Percentiles rank a stretch among this genome's conserved stretches.
Evolutionary conservation across 176 grass and related monocot genomes (phyloP).

Genomic region (Ampelocalamus luodianensis): DNA sequence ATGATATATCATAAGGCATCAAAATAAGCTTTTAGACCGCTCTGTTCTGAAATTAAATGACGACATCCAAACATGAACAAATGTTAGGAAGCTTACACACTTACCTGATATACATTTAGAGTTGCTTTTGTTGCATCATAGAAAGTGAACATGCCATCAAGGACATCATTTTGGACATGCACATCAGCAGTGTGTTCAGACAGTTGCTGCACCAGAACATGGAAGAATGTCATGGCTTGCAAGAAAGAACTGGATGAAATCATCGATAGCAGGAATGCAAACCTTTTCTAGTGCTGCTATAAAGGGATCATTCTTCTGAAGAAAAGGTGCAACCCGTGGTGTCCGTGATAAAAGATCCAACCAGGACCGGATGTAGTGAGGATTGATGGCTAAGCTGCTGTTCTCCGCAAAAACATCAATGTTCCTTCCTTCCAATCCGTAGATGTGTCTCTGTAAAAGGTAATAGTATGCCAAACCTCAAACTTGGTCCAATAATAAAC

Average conservation of each 20-base stretch:
- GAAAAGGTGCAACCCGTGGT: constrained; percentile 92
- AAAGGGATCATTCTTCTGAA: constrained; percentile 86
- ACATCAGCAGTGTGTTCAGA: constrained; percentile 84
- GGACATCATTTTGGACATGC: constrained; percentile 76
- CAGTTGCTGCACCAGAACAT: constrained; percentile 66
- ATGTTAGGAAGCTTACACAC: constrained; percentile 25
- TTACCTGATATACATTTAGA: constrained; percentile 91
- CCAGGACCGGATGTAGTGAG: constrained; percentile 76
- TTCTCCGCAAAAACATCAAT: constrained; percentile 84
- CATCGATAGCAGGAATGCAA: neutral
- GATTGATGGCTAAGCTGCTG: constrained; percentile 86
- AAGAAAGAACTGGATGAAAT: constrained; percentile 29
- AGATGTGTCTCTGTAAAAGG: constrained; percentile 87
- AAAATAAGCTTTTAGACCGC: neutral
- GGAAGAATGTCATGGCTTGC: constrained; percentile 32
- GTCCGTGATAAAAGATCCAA: constrained; percentile 88
- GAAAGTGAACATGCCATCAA: constrained; percentile 94
- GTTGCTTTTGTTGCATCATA: constrained; percentile 85
- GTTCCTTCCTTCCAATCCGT: constrained; percentile 78
- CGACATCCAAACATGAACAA: constrained; percentile 18
- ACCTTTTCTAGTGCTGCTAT: constrained; percentile 84
- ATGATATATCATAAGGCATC: constrained; percentile 1
- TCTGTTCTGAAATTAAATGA: constrained; percentile 11
- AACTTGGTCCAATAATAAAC: constrained; percentile 1
- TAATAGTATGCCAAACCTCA: constrained; percentile 7